Base-by-base conservation (phyloP, 495 filamentous ascomycete species). In the Copromyces sp. region DNA sequence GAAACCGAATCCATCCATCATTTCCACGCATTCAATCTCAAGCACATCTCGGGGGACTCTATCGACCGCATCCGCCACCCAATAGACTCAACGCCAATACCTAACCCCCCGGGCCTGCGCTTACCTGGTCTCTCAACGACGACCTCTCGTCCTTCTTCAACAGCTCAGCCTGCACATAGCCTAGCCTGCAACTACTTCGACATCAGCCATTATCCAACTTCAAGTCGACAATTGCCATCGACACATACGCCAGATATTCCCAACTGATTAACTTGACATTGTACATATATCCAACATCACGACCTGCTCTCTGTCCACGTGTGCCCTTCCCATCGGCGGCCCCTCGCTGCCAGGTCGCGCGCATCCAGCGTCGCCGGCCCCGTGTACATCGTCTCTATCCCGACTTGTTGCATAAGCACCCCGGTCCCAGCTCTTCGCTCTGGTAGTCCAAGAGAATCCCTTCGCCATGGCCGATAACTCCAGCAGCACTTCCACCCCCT, bases 401-500 rank as follows among this genome's bases (percentile, higher is more conserved):
- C 24, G 24, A 24, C 24, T 32, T 61, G 53, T 35, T 0, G 53
- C 24, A 59, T 59, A 59, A 59, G 24, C 47, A 20, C 11, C 47
- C 47, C 29, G 47, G 47, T 2, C 11, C 20, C 20, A 29, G 11
- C 47, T 59, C 47, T 29, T 59, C 47, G 47, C 24, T 59, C 47
- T 59, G 47, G 47, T 29, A 59, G 47, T 35, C 29, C 5, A 35
- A 61, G 24, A 61, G 53, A 35, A 61, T 17, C 12, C 53, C 14
- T 35, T 61, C 53, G 53, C 29, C 53, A 61, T 61, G 53, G 24
- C 53, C 29, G 53, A 61, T 61, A 80, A 79, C 76, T 41, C 72
- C 7, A 77, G 75, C 39, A 75, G 74, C 71, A 45, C 45, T 44
- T 59, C 69, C 2, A 59, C 75, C 20, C 69, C 77, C 3, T 73